These are phyloP conservation scores for Mortierella antarctica DNA, from an alignment of 192 early-diverging fungal species.

Conservation along the genomic window DNA sequence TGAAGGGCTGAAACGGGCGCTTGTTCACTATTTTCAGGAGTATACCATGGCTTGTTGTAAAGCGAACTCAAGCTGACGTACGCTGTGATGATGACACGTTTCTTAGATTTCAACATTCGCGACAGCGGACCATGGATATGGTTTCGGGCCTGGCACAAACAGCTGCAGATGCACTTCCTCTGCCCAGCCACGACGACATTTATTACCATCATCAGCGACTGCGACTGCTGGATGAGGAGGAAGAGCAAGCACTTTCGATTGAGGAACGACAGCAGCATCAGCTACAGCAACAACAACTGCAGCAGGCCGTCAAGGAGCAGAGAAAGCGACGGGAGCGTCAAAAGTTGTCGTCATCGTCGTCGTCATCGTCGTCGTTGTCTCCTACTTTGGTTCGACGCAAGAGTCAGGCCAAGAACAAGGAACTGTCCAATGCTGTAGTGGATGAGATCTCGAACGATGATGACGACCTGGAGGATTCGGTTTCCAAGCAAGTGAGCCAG, in stretches of 20 bases:
- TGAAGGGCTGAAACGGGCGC: too few species aligned
- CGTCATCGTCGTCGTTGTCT: not conserved
- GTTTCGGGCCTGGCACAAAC: conserved; percentile 43
- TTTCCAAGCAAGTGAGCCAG: conserved; percentile 16
- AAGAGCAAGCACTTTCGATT: conserved; percentile 3
- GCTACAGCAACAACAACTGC: conserved; percentile 19
- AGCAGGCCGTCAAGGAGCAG: conserved; percentile 33
- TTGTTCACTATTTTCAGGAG: not conserved
- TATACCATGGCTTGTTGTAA: too few species aligned
- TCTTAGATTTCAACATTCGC: conserved; percentile 40
- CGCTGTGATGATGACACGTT: too few species aligned
- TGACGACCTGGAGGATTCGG: not conserved
- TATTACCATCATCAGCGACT: conserved; percentile 51
- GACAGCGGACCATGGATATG: conserved; percentile 48
- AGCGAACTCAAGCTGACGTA: too few species aligned
- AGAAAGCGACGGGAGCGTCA: conserved; percentile 11
- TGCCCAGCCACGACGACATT: conserved; percentile 50
- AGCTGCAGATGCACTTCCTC: conserved; percentile 39
- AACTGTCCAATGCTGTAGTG: not conserved
- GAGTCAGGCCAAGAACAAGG: not conserved
- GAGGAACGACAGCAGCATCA: conserved; percentile 12
- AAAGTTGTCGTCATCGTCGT: conserved; percentile 1
- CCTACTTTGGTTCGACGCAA: conserved; percentile 31
- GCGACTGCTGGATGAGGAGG: conserved; percentile 41
- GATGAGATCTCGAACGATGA: not conserved